A percentile compares a stretch with the other conserved stretches of the same genome.
These are phyloP conservation scores for Diaporthe destruens DNA, from an alignment of 2,329 filamentous ascomycete species.

Conservation along the genomic window DNA sequence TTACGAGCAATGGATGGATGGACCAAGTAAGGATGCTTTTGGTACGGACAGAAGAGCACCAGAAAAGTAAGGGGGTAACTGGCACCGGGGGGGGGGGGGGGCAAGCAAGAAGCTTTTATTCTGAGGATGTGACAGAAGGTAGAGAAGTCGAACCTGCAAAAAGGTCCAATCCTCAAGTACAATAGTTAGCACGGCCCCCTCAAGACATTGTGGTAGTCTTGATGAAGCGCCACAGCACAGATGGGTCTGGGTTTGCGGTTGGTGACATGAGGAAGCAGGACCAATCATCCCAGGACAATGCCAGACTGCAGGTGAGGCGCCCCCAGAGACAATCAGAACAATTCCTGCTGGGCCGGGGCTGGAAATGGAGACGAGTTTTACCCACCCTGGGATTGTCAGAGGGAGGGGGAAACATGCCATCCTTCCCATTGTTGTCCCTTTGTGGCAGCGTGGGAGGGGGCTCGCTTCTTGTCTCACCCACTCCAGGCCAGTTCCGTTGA, in stretches of 20 bases:
- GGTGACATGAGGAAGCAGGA: background rate
- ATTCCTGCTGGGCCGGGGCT: background rate
- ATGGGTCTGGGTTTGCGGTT: background rate
- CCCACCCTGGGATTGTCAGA: constrained; percentile 28
- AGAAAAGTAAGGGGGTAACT: background rate
- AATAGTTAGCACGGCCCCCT: constrained; percentile 2
- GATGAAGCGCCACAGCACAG: background rate
- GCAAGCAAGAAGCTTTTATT: constrained; percentile 2
- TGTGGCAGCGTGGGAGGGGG: constrained; percentile 31
- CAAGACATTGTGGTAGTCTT: background rate
- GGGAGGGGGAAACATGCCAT: background rate
- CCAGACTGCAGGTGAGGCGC: background rate
- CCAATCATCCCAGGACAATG: constrained; percentile 25
- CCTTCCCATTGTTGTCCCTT: constrained; percentile 2
- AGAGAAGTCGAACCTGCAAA: background rate
- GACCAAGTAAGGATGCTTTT: background rate
- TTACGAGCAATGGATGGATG: background rate
- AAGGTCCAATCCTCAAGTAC: background rate
- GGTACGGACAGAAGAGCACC: background rate
- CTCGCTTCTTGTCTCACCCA: background rate
- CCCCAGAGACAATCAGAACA: constrained; percentile 30
- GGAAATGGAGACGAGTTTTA: constrained; percentile 35
- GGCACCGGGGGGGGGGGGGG: background rate
- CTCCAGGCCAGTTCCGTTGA: constrained; percentile 6
- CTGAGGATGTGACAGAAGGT: background rate